Percentiles rank a stretch among this genome's conserved stretches.
phyloP scores from a whole-genome alignment of 2,329 filamentous ascomycete species.

The Dactylellina parvicollis region DNA sequence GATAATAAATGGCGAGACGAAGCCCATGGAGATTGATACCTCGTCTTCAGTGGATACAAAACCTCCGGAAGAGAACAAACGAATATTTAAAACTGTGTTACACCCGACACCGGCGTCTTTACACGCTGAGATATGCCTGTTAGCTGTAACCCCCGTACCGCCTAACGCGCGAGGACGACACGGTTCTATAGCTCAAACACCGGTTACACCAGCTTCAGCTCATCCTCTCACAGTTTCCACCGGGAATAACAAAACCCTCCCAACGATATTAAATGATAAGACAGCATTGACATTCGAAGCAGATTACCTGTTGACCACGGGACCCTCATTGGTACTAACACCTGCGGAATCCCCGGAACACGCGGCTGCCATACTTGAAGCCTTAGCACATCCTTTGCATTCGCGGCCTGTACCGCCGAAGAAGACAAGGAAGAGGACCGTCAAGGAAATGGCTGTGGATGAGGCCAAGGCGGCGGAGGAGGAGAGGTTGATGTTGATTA shows the following conservation, averaged over 20 bases:
- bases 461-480: conserved; percentile 89
- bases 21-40: conserved; percentile 53
- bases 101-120: conserved; percentile 82
- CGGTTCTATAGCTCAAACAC: conserved; percentile 70
- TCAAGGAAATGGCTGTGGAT: conserved; percentile 93
- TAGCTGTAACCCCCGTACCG: conserved; percentile 74
- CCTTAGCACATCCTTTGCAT: conserved; percentile 80
- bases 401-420: conserved; percentile 79
- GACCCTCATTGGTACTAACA: conserved; percentile 79
- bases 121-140: conserved; percentile 78
- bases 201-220: conserved; percentile 58
- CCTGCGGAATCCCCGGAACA: conserved; percentile 76
- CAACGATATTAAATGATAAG: conserved; percentile 77
- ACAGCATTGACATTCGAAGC: conserved; percentile 80
- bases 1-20: conserved; percentile 50
- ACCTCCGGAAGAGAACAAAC: conserved; percentile 71
- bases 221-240: conserved; percentile 66
- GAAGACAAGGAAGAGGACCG: conserved; percentile 89
- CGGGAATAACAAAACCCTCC: conserved; percentile 71
- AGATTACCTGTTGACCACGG: conserved; percentile 76
- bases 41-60: conserved; percentile 16
- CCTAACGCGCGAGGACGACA: conserved; percentile 63
- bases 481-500: conserved; percentile 90
- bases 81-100: conserved; percentile 80
- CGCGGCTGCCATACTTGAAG: conserved; percentile 75